These are phyloP conservation scores for Candida sanyiensis DNA, from an alignment of 805 yeast species.

Conservation along the genomic window DNA sequence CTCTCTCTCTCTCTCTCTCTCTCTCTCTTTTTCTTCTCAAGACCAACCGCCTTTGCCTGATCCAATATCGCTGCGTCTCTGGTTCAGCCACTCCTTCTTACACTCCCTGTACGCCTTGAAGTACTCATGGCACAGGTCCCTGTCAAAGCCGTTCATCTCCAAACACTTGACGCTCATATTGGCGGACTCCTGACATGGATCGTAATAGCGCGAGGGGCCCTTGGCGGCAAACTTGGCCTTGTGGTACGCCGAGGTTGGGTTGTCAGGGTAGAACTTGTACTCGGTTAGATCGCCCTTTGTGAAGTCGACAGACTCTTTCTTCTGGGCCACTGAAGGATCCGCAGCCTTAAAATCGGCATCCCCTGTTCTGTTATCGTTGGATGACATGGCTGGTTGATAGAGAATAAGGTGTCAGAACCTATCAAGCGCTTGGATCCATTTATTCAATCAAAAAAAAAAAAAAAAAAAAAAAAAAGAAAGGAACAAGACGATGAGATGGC, in stretches of 20 bases:
- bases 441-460: no score
- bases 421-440: neutral
- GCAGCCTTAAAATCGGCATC: slow-evolving; percentile 19
- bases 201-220: slow-evolving; percentile 79
- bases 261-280: slow-evolving; percentile 77
- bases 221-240: slow-evolving; percentile 65
- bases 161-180: slow-evolving; percentile 83
- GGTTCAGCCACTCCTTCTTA: slow-evolving; percentile 62
- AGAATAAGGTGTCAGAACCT: neutral
- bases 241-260: slow-evolving; percentile 69
- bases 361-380: slow-evolving; percentile 10
- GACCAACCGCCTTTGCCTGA: slow-evolving; percentile 25
- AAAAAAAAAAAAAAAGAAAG: no score
- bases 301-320: slow-evolving; percentile 45
- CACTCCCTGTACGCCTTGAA: slow-evolving; percentile 94
- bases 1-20: neutral
- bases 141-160: slow-evolving; percentile 69
- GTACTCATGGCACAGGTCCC: slow-evolving; percentile 66
- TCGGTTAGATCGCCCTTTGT: slow-evolving; percentile 47
- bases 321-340: slow-evolving; percentile 26
- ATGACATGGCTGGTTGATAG: slow-evolving; percentile 4
- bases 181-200: slow-evolving; percentile 88
- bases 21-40: neutral
- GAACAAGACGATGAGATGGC: no score
- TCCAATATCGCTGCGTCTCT: slow-evolving; percentile 32